Percentiles rank a stretch among this genome's conserved stretches.
Conservation (phyloP, 2,329 filamentous ascomycete species). For the Calonectria ilicicola region DNA sequence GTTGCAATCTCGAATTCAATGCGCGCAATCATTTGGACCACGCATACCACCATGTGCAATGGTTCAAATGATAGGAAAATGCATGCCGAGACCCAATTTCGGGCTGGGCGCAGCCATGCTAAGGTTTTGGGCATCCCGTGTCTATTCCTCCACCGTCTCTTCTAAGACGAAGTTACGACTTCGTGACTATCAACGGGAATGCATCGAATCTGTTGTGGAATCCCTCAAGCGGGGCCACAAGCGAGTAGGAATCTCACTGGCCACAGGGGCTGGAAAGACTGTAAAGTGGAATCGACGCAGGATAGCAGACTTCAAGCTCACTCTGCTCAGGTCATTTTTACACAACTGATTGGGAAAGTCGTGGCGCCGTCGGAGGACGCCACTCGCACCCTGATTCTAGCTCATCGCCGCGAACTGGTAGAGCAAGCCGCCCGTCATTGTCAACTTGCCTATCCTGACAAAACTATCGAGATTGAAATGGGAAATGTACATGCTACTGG, state of each 20-base stretch:
- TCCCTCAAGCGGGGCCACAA: slow-evolving; percentile 79
- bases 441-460: slow-evolving; percentile 80
- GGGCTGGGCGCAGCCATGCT: slow-evolving; percentile 20
- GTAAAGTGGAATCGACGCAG: slow-evolving; percentile 57
- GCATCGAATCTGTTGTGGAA: slow-evolving; percentile 82
- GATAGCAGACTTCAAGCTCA: slow-evolving; percentile 23
- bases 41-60: slow-evolving; percentile 51
- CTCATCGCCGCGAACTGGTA: slow-evolving; percentile 91
- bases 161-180: slow-evolving; percentile 63
- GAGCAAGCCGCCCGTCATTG: slow-evolving; percentile 95
- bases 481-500: slow-evolving; percentile 81
- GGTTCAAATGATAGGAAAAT: slow-evolving; percentile 47
- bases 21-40: slow-evolving; percentile 11
- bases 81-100: slow-evolving; percentile 37
- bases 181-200: slow-evolving; percentile 91
- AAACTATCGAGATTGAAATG: slow-evolving; percentile 93
- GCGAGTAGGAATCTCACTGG: slow-evolving; percentile 85
- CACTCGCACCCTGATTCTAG: slow-evolving; percentile 88
- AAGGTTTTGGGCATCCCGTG: slow-evolving; percentile 29
- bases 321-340: slow-evolving; percentile 84
- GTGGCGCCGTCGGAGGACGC: slow-evolving; percentile 60
- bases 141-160: slow-evolving; percentile 37
- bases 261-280: slow-evolving; percentile 91
- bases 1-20: slow-evolving; percentile 19
- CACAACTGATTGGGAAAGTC: slow-evolving; percentile 88